phyloP scores from a whole-genome alignment of 257 asterid species.

The Nemophila menziesii region DNA sequence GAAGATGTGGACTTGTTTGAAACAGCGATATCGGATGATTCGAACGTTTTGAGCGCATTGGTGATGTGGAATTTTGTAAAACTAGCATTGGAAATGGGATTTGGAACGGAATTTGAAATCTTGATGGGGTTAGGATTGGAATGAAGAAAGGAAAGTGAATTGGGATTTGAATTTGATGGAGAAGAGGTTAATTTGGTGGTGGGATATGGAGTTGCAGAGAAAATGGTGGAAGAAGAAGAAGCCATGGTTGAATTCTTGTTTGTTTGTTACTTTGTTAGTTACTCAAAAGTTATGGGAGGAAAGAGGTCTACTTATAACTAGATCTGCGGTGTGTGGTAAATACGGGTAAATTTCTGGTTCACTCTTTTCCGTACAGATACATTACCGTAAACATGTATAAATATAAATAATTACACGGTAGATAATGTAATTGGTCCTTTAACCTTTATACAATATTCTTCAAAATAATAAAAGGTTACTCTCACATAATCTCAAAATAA shows the following conservation, averaged over 20 bases:
- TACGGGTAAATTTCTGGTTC: too few relatives aligned
- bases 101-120: neutral
- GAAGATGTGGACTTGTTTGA: conserved; percentile 23
- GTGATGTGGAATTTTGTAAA: conserved; percentile 1
- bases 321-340: too few relatives aligned
- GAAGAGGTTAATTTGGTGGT: neutral
- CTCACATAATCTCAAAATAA: too few relatives aligned
- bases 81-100: neutral
- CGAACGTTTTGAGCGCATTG: conserved; percentile 30
- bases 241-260: neutral
- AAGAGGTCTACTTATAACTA: conserved; percentile 1
- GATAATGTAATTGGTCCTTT: too few relatives aligned
- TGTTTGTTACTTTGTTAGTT: neutral
- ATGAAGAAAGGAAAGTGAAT: conserved; percentile 1
- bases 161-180: neutral
- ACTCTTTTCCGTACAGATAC: too few relatives aligned
- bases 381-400: too few relatives aligned
- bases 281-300: neutral
- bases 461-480: too few relatives aligned
- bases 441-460: too few relatives aligned
- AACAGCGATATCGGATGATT: conserved; percentile 20
- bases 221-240: neutral
- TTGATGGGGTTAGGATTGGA: neutral
- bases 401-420: too few relatives aligned
- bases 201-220: neutral